A percentile compares a stretch with the other conserved stretches of the same genome.
These are phyloP conservation scores for Mycosphaerella arachidis DNA, from an alignment of 2,329 filamentous ascomycete genomes.

Conservation along the genomic window DNA sequence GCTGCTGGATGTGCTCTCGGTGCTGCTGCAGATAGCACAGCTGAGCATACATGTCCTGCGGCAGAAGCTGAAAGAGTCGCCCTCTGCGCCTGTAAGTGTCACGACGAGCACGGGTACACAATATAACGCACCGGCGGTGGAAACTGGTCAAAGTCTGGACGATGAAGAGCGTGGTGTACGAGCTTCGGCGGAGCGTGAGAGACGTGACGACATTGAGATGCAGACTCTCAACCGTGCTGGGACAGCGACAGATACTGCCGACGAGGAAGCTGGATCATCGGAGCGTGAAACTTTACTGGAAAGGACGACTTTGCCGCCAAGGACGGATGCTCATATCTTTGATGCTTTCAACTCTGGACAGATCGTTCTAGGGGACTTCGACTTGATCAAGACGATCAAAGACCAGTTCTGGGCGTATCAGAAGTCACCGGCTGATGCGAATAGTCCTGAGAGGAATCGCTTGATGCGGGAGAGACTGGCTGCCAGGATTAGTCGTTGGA, in stretches of 20 bases:
- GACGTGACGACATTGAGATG: slow-evolving; percentile 39
- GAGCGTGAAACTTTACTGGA: slow-evolving; percentile 19
- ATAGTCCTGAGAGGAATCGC: slow-evolving; percentile 3
- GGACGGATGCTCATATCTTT: slow-evolving; percentile 35
- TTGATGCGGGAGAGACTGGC: slow-evolving; percentile 15
- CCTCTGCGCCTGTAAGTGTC: slow-evolving; percentile 12
- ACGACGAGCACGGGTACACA: slow-evolving; percentile 6
- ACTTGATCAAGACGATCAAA: slow-evolving; percentile 38
- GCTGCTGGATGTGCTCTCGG: slow-evolving; percentile 50
- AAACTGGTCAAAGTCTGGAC: slow-evolving; percentile 50
- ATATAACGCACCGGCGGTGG: slow-evolving; percentile 6
- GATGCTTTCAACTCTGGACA: slow-evolving; percentile 46
- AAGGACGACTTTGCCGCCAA: slow-evolving; percentile 16
- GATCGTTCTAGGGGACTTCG: slow-evolving; percentile 43
- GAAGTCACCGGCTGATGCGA: slow-evolving; percentile 22
- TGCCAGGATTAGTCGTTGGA: slow-evolving; percentile 8
- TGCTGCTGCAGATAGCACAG: slow-evolving; percentile 55
- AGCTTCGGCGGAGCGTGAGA: slow-evolving; percentile 34
- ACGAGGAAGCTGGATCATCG: slow-evolving; percentile 9
- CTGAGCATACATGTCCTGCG: slow-evolving; percentile 52
- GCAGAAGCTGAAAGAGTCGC: slow-evolving; percentile 43
- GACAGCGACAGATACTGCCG: background rate
- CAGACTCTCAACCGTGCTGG: slow-evolving; percentile 33
- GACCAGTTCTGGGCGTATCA: slow-evolving; percentile 40
- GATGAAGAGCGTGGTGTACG: slow-evolving; percentile 56